Base-by-base conservation (phyloP, 441 rosid species). In the Manihot esculenta region DNA sequence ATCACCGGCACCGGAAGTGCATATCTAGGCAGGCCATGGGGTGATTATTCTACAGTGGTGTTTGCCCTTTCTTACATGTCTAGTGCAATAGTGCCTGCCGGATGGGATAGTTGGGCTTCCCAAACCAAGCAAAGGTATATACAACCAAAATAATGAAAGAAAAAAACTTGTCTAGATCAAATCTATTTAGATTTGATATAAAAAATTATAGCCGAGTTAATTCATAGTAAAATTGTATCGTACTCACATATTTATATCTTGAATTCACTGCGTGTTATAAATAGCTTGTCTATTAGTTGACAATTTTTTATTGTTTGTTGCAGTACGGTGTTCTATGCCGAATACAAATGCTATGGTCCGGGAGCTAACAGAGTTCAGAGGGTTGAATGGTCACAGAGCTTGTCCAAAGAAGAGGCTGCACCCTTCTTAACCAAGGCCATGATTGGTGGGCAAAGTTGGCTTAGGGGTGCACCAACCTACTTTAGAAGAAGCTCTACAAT, bases 1-100 rank as follows among this genome's bases (percentile, higher is more conserved):
- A 63, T 92, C 26, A 82, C 92, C 5, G 42, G 9, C 7, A 38
- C 0, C 26, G 80, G 83, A 50, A 66, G 75, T 4, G 84, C 94
- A 0, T 70, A 69, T 66, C 87, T 90, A 42, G 95, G 96, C 66
- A 87, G 97, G 79, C 96, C 96, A 44, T 89, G 94, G 38, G 96
- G 92, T 62, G 50, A 82, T 33, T 89, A 76, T 68, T 90, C 98
- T 38, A 81, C 86, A 55, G 97, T 92, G 26, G 79, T 88, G 15
- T 92, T 82, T 72, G 88, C 89, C 50, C 69, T 54, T 4, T 78
- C 88, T 20, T 86, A 72, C 79, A 84, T 90, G 85, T 73, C 93
- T 5, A 27, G 58, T 30, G 85, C 42, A 1, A 73, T 92, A 11
- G 44, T 50, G 33, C 84, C 92, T 0, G 69, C 71, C 65, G 95